phyloP scores from a whole-genome alignment of 2,329 filamentous ascomycete species.

The Uncinocarpus reesii region DNA sequence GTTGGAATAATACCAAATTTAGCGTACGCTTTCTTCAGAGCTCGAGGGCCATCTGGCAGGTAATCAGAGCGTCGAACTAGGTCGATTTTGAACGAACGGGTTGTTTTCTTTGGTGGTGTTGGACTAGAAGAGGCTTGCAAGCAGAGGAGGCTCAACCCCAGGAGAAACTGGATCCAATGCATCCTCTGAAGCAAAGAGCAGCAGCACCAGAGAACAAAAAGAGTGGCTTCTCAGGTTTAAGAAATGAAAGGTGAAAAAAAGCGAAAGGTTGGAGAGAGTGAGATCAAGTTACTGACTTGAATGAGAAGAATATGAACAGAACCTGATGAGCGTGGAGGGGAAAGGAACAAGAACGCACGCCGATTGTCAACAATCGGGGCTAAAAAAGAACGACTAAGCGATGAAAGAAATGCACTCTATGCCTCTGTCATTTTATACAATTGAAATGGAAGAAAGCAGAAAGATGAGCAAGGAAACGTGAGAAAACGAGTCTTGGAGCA shows the following conservation, averaged over 20 bases:
- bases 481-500: neutral
- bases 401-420: conserved; percentile 1
- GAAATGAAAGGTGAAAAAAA: neutral
- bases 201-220: neutral
- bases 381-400: conserved; percentile 11
- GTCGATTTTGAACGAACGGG: conserved; percentile 51
- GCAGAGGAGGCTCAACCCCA: conserved; percentile 24
- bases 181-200: conserved; percentile 8
- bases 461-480: neutral
- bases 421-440: neutral
- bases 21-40: conserved; percentile 55
- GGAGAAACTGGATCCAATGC: conserved; percentile 17
- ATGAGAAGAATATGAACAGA: neutral
- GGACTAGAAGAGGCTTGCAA: conserved; percentile 22
- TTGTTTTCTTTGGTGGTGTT: conserved; percentile 20
- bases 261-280: neutral
- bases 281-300: neutral
- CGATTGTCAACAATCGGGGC: conserved; percentile 8
- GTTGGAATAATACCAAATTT: conserved; percentile 53
- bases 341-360: neutral
- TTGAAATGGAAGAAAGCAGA: neutral
- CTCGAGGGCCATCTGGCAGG: conserved; percentile 48
- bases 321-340: neutral
- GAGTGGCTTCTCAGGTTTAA: neutral
- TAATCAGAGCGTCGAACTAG: conserved; percentile 48